Evolutionary conservation across 2,329 filamentous ascomycete species (phyloP).

Genomic region (Fusarium fujikuroi): DNA sequence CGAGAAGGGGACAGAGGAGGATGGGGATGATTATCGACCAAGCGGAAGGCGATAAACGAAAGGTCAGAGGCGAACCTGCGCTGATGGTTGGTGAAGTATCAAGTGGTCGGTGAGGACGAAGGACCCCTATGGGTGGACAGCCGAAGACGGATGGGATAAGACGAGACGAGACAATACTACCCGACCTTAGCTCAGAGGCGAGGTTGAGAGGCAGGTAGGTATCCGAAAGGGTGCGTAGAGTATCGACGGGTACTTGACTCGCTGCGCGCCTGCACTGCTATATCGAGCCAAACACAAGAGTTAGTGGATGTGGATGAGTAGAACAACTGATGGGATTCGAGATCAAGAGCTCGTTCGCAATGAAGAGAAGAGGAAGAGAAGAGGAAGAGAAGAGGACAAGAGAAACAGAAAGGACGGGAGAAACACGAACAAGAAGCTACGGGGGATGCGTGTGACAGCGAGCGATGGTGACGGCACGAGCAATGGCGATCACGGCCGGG

Average conservation of each 20-base stretch:
- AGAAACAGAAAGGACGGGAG: constrained; percentile 10
- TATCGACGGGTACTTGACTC: constrained; percentile 31
- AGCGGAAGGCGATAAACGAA: constrained; percentile 19
- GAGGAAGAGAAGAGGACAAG: constrained; percentile 17
- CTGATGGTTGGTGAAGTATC: constrained; percentile 31
- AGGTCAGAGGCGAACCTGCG: constrained; percentile 18
- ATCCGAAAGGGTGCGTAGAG: constrained; percentile 46
- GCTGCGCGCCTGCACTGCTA: constrained; percentile 39
- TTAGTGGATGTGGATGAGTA: constrained; percentile 29
- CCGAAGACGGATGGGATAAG: constrained; percentile 29
- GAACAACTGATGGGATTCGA: constrained; percentile 21
- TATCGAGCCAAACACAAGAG: constrained; percentile 38
- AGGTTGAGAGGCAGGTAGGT: constrained; percentile 42
- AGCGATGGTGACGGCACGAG: constrained; percentile 36
- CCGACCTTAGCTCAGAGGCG: constrained; percentile 36
- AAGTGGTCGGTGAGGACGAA: constrained; percentile 43
- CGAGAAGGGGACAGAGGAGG: constrained; percentile 10
- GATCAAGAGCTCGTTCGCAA: constrained; percentile 15
- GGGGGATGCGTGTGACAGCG: constrained; percentile 38
- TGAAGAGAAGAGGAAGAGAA: constrained; percentile 2
- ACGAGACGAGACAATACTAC: constrained; percentile 18
- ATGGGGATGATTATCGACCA: constrained; percentile 25
- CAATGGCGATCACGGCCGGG: constrained; percentile 36
- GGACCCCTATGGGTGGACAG: constrained; percentile 28
- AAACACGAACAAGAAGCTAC: constrained; percentile 26